Percentiles rank a stretch among this genome's conserved stretches.
Evolutionary conservation across 129 eudicot species (phyloP).

Genomic region (Flaveria bidentis): DNA sequence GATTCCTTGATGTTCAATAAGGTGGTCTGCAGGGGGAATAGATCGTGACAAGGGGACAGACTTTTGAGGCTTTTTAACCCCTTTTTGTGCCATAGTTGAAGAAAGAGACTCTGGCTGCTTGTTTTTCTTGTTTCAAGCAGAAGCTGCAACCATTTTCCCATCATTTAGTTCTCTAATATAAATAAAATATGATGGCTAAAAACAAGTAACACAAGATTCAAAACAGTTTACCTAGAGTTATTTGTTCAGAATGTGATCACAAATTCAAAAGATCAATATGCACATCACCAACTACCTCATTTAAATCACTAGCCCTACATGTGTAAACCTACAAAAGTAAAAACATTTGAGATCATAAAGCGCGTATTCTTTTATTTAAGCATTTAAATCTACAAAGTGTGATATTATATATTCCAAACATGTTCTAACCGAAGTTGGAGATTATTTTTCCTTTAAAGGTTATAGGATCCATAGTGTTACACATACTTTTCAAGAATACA

Average conservation of each 20-base stretch:
- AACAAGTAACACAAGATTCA: neutral
- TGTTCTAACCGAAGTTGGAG: too few relatives aligned
- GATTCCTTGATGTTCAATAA: constrained; percentile 25
- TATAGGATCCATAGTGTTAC: too few relatives aligned
- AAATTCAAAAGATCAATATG: constrained; percentile 42
- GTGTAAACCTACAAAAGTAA: constrained; percentile 45
- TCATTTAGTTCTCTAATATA: too few relatives aligned
- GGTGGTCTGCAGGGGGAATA: neutral
- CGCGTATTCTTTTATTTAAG: too few relatives aligned
- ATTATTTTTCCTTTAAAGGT: too few relatives aligned
- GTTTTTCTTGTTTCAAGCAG: too few relatives aligned
- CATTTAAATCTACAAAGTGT: too few relatives aligned
- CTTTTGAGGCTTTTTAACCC: constrained; percentile 37
- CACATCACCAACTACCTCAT: constrained; percentile 37
- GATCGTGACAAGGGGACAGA: neutral
- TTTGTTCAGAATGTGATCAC: neutral
- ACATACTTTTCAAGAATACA: too few relatives aligned
- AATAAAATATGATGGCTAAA: neutral
- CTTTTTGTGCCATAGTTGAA: neutral
- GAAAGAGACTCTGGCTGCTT: too few relatives aligned
- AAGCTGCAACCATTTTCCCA: too few relatives aligned
- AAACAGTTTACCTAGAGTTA: neutral
- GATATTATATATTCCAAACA: too few relatives aligned
- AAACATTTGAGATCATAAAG: neutral
- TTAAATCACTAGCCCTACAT: constrained; percentile 27